Base-by-base conservation (phyloP, 495 filamentous ascomycete genomes). In the Chaetomium cochliodes region DNA sequence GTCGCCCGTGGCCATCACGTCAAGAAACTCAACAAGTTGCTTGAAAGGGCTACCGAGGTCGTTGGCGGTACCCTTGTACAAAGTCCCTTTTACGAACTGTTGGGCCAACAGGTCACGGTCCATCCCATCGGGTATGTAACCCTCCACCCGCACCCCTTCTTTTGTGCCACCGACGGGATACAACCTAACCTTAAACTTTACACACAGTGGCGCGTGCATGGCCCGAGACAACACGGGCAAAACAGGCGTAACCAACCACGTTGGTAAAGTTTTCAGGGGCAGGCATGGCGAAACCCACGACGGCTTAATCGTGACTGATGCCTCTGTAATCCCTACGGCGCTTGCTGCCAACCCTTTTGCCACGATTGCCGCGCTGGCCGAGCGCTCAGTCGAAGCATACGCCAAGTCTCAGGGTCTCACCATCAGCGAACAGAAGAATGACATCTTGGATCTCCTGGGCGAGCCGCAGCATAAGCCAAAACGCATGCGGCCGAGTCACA, bases 301-400 rank as follows among this genome's bases (percentile, higher is more conserved):
- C 0, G 87, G 87, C 1, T 78, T 90, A 9, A 77, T 89, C 23
- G 83, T 86, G 60, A 86, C 84, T 2, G 88, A 91, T 72, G 86
- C 73, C 28, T 80, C 86, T n/a, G 73, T 86, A 2, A 82, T 91
- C 62, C 87, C 88, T 1, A 84, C 84, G 41, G 80, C 85, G n/a
- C 73, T 90, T 15, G 86, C 86, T 33, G 85, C 85, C 15, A 90
- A 90, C 67, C 86, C 86, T n/a, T 84, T 88, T 62, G 88, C 86
- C 18, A 91, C 87, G 3, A 89, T 90, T 44, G 81, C 87, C 0
- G 86, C 88, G 22, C 78, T 91, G 26, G 85, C 88, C 0, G 87
- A 89, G 73, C 79, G 87, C 37, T 83, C 82, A 0, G 78, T 89
- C 12, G 81, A 84, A 57, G 72, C 74, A 3, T 80, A 85, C 52